phyloP scores from a whole-genome alignment of 1,284 basidiomycete species.

The Cutaneotrichosporon dermatis region DNA sequence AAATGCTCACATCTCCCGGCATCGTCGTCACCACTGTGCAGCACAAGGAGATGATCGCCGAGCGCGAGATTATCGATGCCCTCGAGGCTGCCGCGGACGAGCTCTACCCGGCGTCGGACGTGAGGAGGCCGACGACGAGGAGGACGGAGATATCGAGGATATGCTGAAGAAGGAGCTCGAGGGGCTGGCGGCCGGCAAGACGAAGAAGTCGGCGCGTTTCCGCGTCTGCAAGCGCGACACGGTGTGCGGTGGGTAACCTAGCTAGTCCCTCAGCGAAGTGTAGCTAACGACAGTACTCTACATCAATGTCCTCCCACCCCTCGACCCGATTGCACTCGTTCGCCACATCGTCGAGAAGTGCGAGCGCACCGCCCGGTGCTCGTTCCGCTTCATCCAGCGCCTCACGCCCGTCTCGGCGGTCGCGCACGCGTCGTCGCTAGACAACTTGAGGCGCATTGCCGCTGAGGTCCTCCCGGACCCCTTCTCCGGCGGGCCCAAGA shows the following conservation, averaged over 20 bases:
- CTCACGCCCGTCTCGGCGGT: constrained; percentile 33
- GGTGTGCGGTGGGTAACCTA: constrained; percentile 29
- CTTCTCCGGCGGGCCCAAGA: constrained; percentile 10
- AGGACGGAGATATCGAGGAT: constrained; percentile 38
- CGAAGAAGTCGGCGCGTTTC: constrained; percentile 37
- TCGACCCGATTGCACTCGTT: constrained; percentile 27
- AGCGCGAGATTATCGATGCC: constrained; percentile 38
- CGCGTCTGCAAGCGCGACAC: constrained; percentile 25
- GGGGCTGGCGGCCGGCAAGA: constrained; percentile 18
- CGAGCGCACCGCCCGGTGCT: constrained; percentile 31
- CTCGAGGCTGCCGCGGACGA: constrained; percentile 42
- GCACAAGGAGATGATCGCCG: constrained; percentile 38
- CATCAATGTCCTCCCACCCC: constrained; percentile 19
- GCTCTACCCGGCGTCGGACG: constrained; percentile 35
- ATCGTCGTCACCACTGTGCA: constrained; percentile 37
- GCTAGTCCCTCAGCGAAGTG: too few species aligned
- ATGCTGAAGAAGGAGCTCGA: constrained; percentile 40
- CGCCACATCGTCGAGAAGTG: constrained; percentile 33
- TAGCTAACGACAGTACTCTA: constrained; percentile 32
- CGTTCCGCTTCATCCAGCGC: constrained; percentile 37
- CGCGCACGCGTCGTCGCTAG: constrained; percentile 22
- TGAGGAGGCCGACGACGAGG: constrained; percentile 21
- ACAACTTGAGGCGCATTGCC: constrained; percentile 24
- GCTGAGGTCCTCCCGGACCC: constrained; percentile 10
- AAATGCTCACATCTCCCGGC: constrained; percentile 32